Evolutionary conservation across 2,329 filamentous ascomycete species (phyloP), one percentile per base, ranked within the genome.

Genomic region (Aureobasidium namibiae): DNA sequence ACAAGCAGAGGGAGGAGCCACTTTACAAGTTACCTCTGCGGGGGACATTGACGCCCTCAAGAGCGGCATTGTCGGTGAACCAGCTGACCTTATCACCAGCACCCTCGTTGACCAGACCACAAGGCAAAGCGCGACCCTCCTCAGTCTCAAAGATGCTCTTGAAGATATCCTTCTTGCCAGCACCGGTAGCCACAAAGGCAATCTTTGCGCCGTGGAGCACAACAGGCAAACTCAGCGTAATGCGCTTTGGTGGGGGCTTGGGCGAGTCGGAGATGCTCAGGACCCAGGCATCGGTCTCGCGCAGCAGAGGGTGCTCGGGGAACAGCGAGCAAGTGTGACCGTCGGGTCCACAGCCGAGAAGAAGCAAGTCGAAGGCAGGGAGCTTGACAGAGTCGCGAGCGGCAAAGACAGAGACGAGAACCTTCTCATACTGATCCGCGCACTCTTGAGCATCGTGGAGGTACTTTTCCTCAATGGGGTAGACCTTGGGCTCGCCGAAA

Each of bases 311-410:
- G 71, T 96, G 92, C 59, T 87, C 88, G 5, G 94, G 94, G 80
- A 99, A 99, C 56, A 99, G 80, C 67, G 88, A 94, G 85, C 94
- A 97, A 34, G 94, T 97, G 78, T 99, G 94, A 56, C 94, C 94
- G 73, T 97, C 94, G 14, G 94, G 92, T 0, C 94, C 94, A 72
- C 90, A 95, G 67, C 94, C 94, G 42, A 99, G 85, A 42, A 99
- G 83, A 59, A 99, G 80, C 56, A 99, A 83, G 73, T 99, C 94
- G 73, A 97, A 99, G 69, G 96, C 88, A 66, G 94, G 94, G 46
- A 96, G 80, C 74, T 90, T 92, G 72, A 99, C 92, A 64, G 89
- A 94, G 76, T 99, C 94, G 71, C 92, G 88, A 64, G 87, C 87
- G 16, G 94, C 94, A 69, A 99, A 99, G 66, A 85, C 87, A 63